Evolutionary conservation across 768 basidiomycete genomes (phyloP).

Genomic region (Scleroderma citrinum): DNA sequence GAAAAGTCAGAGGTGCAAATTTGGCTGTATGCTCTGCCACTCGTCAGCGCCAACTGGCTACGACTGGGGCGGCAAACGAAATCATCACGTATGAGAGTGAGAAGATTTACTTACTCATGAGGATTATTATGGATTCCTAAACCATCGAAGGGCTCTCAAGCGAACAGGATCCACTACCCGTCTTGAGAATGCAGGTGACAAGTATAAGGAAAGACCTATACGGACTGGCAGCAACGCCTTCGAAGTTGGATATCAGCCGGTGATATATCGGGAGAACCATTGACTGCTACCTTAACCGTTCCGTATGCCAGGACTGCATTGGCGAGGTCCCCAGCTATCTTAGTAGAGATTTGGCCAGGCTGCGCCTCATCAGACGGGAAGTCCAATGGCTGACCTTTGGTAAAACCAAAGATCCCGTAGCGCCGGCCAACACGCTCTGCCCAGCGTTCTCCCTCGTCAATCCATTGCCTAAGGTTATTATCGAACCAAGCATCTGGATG

Average conservation of each 20-base stretch:
- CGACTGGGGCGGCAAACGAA: conserved; percentile 74
- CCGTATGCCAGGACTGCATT: conserved; percentile 82
- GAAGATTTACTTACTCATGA: conserved; percentile 26
- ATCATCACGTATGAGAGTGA: conserved; percentile 40
- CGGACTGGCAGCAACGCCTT: conserved; percentile 73
- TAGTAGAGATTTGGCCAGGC: conserved; percentile 24
- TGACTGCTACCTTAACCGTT: conserved; percentile 55
- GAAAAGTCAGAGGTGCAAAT: conserved; percentile 59
- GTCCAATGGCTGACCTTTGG: conserved; percentile 36
- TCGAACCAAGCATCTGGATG: conserved; percentile 35
- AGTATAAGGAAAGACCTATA: conserved; percentile 65
- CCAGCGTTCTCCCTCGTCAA: conserved; percentile 72
- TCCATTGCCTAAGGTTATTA: conserved; percentile 48
- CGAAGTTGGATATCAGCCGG: neutral
- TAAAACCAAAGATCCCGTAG: conserved; percentile 79
- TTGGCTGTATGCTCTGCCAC: conserved; percentile 63
- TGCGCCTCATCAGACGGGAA: conserved; percentile 2
- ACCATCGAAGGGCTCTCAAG: conserved; percentile 15
- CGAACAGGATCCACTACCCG: conserved; percentile 58
- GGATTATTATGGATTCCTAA: conserved; percentile 7
- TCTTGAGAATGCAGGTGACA: conserved; percentile 69
- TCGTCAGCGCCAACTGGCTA: conserved; percentile 59
- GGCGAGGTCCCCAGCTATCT: conserved; percentile 69
- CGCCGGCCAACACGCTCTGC: conserved; percentile 64
- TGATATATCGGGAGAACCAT: neutral